Evolutionary conservation across 495 filamentous ascomycete species (phyloP).

Genomic region (Penicillium dipodomyicola): DNA sequence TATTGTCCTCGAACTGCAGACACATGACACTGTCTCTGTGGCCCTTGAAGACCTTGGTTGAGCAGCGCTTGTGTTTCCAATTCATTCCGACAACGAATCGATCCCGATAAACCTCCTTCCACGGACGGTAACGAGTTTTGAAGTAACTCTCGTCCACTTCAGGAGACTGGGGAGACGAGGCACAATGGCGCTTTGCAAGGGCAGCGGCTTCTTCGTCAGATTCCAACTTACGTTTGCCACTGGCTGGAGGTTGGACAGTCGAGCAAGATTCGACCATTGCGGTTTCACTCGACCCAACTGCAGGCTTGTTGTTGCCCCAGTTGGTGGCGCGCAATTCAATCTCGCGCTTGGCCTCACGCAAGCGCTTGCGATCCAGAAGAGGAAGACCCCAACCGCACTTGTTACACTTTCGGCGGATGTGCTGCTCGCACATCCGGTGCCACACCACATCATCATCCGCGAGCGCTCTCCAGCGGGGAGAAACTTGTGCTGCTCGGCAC

Average conservation of each 20-base stretch:
- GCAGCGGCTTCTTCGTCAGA: constrained; percentile 29
- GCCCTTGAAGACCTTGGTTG: constrained; percentile 75
- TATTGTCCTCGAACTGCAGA: constrained; percentile 90
- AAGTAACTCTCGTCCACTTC: constrained; percentile 44
- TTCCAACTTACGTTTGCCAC: constrained; percentile 43
- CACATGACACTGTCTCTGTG: constrained; percentile 96
- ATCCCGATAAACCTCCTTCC: constrained; percentile 92
- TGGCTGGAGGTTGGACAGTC: constrained; percentile 18
- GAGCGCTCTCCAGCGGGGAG: constrained; percentile 76
- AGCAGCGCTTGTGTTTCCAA: constrained; percentile 92
- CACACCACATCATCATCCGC: constrained; percentile 97
- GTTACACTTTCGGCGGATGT: constrained; percentile 93
- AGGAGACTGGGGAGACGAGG: constrained; percentile 30
- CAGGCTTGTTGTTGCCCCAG: constrained; percentile 39
- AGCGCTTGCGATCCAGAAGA: constrained; percentile 78
- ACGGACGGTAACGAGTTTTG: constrained; percentile 61
- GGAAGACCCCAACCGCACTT: constrained; percentile 97
- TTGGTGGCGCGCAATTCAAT: constrained; percentile 68
- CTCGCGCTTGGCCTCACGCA: constrained; percentile 83
- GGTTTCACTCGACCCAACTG: constrained; percentile 21
- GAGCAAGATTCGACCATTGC: constrained; percentile 22
- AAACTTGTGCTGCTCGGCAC: constrained; percentile 96
- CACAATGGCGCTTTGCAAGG: constrained; percentile 39
- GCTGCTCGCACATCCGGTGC: constrained; percentile 99
- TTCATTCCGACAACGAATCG: constrained; percentile 88